phyloP scores from a whole-genome alignment of 192 early-diverging fungal genomes.

The Thamnidium elegans region DNA sequence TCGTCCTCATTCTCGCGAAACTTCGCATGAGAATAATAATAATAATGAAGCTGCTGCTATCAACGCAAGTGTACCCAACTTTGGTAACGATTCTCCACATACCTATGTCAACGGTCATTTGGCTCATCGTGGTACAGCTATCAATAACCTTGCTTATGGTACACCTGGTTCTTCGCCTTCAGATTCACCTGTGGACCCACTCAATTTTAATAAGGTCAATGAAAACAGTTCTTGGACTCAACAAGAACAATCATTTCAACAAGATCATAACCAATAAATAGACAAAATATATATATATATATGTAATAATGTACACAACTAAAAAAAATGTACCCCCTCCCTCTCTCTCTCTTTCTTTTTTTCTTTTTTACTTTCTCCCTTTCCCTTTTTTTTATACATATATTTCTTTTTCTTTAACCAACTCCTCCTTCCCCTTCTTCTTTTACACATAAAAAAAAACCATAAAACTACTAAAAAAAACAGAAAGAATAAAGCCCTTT shows the following conservation, averaged over 20 bases:
- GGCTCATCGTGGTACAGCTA: conserved; percentile 1
- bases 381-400: neutral
- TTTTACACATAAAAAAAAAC: neutral
- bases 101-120: conserved; percentile 32
- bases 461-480: neutral
- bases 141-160: conserved; percentile 18
- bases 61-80: neutral
- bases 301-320: neutral
- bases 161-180: conserved; percentile 34
- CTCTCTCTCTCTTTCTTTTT: neutral
- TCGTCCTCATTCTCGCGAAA: conserved; percentile 29
- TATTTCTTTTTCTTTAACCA: neutral
- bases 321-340: neutral
- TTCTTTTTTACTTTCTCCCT: neutral
- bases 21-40: conserved; percentile 15
- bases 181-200: conserved; percentile 16
- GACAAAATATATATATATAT: neutral
- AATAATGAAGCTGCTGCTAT: neutral
- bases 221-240: conserved; percentile 18
- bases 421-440: neutral
- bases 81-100: conserved; percentile 28
- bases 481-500: neutral
- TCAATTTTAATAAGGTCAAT: neutral
- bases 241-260: conserved; percentile 7
- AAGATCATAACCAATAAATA: conserved; percentile 9